A percentile compares a stretch with the other conserved stretches of the same genome.
Conservation (phyloP, 179 eudicot species). For the Spergularia azorica region DNA sequence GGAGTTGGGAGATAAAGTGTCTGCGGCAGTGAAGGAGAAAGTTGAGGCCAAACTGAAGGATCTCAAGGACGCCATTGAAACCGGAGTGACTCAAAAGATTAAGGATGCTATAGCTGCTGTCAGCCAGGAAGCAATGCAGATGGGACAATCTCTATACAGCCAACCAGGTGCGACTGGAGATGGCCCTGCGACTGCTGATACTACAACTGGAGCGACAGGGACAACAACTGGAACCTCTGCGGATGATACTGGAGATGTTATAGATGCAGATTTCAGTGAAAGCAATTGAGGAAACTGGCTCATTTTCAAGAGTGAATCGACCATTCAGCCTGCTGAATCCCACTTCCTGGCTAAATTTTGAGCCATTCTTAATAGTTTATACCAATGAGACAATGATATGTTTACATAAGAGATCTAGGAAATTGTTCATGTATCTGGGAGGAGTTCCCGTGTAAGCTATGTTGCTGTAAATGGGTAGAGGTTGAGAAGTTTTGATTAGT, state of each 20-base stretch:
- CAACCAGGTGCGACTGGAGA: slow-evolving; percentile 44
- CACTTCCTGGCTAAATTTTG: not conserved
- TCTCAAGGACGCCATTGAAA: slow-evolving; percentile 42
- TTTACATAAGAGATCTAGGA: not conserved
- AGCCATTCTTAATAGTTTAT: not conserved
- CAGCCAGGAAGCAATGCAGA: slow-evolving; percentile 55
- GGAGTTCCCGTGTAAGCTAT: too few species aligned
- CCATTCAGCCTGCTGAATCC: not conserved
- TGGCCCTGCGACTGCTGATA: slow-evolving; percentile 18
- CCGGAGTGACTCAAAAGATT: slow-evolving; percentile 45
- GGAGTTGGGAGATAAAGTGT: slow-evolving; percentile 54
- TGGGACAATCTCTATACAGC: slow-evolving; percentile 51
- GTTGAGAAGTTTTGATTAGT: not conserved
- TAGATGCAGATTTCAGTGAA: slow-evolving; percentile 62
- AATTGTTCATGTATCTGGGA: not conserved
- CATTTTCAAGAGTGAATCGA: not conserved
- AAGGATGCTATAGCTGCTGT: slow-evolving; percentile 55
- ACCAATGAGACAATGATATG: not conserved
- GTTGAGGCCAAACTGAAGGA: slow-evolving; percentile 49
- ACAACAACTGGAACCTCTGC: slow-evolving; percentile 34
- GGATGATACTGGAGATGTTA: slow-evolving; percentile 48
- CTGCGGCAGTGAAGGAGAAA: slow-evolving; percentile 44
- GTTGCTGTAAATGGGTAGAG: not conserved
- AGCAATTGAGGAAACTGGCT: slow-evolving; percentile 32
- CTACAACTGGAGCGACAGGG: slow-evolving; percentile 27